phyloP scores from a whole-genome alignment of 1,139 yeast genomes.

The Taphrina flavorubra region DNA sequence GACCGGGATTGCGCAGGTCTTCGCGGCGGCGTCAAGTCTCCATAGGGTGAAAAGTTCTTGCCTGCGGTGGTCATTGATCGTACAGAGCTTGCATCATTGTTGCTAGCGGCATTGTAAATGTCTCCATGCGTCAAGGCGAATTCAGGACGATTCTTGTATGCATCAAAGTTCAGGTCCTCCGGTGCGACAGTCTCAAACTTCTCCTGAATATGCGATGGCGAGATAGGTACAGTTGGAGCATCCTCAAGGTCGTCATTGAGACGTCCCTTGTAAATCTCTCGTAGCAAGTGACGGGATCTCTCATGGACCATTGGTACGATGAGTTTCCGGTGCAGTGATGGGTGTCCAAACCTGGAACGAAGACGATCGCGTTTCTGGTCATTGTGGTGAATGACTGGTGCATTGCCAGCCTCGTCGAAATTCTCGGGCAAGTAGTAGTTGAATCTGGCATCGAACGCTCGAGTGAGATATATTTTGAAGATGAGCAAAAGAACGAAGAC shows the following conservation, averaged over 20 bases:
- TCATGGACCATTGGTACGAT: slow-evolving; percentile 53
- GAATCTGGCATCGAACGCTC: slow-evolving; percentile 48
- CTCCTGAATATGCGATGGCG: slow-evolving; percentile 40
- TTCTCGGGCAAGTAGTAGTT: slow-evolving; percentile 50
- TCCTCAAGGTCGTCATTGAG: slow-evolving; percentile 30
- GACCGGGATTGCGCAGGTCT: slow-evolving; percentile 1
- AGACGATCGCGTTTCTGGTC: slow-evolving; percentile 46
- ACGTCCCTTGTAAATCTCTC: slow-evolving; percentile 44
- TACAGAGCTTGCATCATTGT: slow-evolving; percentile 4
- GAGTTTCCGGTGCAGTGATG: slow-evolving; percentile 49
- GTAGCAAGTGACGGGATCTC: slow-evolving; percentile 48
- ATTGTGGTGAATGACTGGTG: slow-evolving; percentile 40
- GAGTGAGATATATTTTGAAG: slow-evolving; percentile 49
- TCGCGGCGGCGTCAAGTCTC: slow-evolving; percentile 3
- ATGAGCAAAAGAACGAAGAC: slow-evolving; percentile 49
- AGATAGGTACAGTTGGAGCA: slow-evolving; percentile 25
- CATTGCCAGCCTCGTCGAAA: slow-evolving; percentile 47
- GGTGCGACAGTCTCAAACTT: slow-evolving; percentile 50
- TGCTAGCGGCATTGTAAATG: slow-evolving; percentile 1
- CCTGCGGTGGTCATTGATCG: slow-evolving; percentile 4
- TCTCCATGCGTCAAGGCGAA: slow-evolving; percentile 40
- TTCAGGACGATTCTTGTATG: slow-evolving; percentile 45
- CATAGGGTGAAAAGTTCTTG: slow-evolving; percentile 7
- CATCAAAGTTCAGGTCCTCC: slow-evolving; percentile 49
- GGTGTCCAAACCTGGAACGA: slow-evolving; percentile 50